Percentiles rank a stretch among this genome's conserved stretches.
Evolutionary conservation across 768 basidiomycete species (phyloP).

Genomic region (Lactarius akahatsu): DNA sequence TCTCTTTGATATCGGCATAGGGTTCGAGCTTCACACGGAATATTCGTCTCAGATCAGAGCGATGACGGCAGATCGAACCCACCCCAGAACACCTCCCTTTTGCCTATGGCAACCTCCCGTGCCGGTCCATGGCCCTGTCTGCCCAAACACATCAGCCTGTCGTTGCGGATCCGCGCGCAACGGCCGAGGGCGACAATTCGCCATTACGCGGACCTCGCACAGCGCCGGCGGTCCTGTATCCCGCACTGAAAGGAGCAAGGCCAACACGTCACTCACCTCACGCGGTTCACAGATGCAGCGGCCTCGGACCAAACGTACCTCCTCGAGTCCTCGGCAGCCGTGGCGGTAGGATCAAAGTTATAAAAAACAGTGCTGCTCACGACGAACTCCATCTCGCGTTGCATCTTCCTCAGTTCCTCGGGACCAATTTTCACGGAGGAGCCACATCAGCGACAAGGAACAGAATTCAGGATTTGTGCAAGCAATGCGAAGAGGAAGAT

Average conservation of each 20-base stretch:
- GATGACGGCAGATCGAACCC: background rate
- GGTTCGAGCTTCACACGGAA: no score
- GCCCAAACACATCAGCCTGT: background rate
- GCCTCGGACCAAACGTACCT: background rate
- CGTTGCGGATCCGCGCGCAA: background rate
- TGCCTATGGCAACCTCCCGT: background rate
- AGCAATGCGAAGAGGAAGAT: background rate
- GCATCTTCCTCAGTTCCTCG: background rate
- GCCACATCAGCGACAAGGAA: background rate
- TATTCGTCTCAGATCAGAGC: background rate
- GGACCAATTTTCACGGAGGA: background rate
- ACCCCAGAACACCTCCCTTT: conserved; percentile 9
- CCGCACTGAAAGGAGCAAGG: background rate
- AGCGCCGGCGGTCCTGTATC: background rate
- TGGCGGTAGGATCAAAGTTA: background rate
- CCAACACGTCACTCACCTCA: background rate
- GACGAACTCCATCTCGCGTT: background rate
- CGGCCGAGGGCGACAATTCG: background rate
- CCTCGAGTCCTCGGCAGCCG: no score
- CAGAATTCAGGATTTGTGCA: background rate
- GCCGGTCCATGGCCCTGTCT: background rate
- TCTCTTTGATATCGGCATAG: no score
- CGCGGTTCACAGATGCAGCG: background rate
- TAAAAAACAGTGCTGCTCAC: background rate
- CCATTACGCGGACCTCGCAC: conserved; percentile 10